Conservation (phyloP, 2,329 filamentous ascomycete genomes). For the Ophiosphaerella herpotricha region DNA sequence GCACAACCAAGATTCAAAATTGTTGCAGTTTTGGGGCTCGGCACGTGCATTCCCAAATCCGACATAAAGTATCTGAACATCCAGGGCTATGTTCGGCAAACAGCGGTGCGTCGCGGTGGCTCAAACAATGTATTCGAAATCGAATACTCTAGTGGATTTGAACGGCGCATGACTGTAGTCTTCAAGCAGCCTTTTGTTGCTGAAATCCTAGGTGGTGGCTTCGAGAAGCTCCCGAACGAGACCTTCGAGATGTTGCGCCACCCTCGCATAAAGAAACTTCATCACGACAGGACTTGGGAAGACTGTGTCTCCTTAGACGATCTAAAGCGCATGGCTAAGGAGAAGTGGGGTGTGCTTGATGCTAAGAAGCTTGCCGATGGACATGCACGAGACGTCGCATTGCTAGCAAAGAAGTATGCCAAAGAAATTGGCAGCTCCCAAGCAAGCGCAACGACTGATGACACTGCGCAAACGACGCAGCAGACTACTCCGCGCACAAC, state of each 20-base stretch:
- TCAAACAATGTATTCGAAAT: slow-evolving; percentile 29
- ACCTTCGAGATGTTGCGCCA: slow-evolving; percentile 78
- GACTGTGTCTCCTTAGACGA: slow-evolving; percentile 73
- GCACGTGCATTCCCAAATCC: slow-evolving; percentile 52
- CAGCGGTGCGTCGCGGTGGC: slow-evolving; percentile 25
- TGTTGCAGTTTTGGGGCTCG: slow-evolving; percentile 59
- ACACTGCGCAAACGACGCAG: slow-evolving; percentile 29
- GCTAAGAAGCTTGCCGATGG: slow-evolving; percentile 27
- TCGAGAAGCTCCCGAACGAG: slow-evolving; percentile 71
- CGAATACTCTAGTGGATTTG: slow-evolving; percentile 19
- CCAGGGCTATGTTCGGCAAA: slow-evolving; percentile 45
- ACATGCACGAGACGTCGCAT: slow-evolving; percentile 37
- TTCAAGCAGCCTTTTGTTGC: slow-evolving; percentile 77
- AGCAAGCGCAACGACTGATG: slow-evolving; percentile 15
- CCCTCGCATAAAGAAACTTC: slow-evolving; percentile 74
- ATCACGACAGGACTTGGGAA: slow-evolving; percentile 71
- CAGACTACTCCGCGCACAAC: slow-evolving; percentile 19
- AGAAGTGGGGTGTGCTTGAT: slow-evolving; percentile 50
- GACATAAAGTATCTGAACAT: slow-evolving; percentile 52
- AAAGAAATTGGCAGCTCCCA: slow-evolving; percentile 21
- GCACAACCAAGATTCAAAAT: slow-evolving; percentile 67
- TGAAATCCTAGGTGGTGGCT: slow-evolving; percentile 79
- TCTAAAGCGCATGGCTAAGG: slow-evolving; percentile 68
- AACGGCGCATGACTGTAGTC: slow-evolving; percentile 50
- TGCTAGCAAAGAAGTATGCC: slow-evolving; percentile 27